Evolutionary conservation across 257 asterid genomes (phyloP).

Genomic region (Fraxinus americana): DNA sequence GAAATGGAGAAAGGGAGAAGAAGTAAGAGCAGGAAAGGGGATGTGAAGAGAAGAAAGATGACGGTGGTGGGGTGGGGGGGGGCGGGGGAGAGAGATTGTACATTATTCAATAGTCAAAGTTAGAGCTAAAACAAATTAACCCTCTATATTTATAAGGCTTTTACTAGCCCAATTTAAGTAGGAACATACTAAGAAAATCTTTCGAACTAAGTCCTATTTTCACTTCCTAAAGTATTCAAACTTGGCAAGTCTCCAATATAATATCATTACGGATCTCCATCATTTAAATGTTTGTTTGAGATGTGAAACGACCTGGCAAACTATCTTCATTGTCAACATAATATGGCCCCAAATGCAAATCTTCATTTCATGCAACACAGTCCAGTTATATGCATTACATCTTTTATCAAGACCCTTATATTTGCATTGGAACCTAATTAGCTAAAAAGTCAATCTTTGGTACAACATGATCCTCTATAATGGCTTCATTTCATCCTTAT

Average conservation of each 20-base stretch:
- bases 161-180: neutral
- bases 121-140: neutral
- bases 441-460: neutral
- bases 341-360: neutral
- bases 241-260: neutral
- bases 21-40: neutral
- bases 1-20: neutral
- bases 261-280: neutral
- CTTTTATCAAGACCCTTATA: neutral
- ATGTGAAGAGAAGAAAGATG: too few species aligned
- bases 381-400: neutral
- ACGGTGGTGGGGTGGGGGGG: too few species aligned
- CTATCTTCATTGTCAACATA: neutral
- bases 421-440: neutral
- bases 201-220: neutral
- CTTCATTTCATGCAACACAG: too few species aligned
- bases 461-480: neutral
- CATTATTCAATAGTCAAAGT: neutral
- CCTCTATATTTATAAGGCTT: neutral
- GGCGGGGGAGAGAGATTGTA: neutral
- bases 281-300: too few species aligned
- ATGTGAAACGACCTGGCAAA: neutral
- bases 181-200: neutral
- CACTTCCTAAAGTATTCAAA: neutral
- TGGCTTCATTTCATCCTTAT: neutral